phyloP scores from a whole-genome alignment of 75 land plant genomes.

The Isoetes taiwanensis region DNA sequence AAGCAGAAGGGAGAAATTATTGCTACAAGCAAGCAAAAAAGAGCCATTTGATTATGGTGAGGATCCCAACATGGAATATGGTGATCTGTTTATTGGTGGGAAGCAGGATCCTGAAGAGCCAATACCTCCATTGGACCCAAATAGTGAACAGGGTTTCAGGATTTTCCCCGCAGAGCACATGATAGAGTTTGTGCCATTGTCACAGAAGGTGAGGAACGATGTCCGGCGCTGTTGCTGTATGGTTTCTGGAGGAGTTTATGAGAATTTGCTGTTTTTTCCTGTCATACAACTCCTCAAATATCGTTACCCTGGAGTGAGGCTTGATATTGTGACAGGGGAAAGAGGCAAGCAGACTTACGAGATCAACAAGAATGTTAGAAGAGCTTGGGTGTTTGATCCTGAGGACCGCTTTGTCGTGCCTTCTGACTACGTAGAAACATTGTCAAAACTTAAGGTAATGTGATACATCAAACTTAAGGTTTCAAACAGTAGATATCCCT shows the following conservation, averaged over 20 bases:
- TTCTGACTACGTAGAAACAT: constrained; percentile 45
- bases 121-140: constrained; percentile 37
- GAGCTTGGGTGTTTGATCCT: constrained; percentile 45
- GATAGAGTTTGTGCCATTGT: constrained; percentile 45
- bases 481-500: too few species aligned
- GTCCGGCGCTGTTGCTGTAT: constrained; percentile 47
- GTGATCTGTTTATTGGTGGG: constrained; percentile 43
- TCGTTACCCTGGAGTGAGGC: constrained; percentile 64
- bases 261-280: constrained; percentile 82
- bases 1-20: too few species aligned
- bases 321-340: constrained; percentile 47
- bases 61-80: constrained; percentile 40
- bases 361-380: constrained; percentile 77
- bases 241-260: constrained; percentile 76
- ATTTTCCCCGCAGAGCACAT: constrained; percentile 48
- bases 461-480: not conserved
- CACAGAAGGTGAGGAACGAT: constrained; percentile 38
- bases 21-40: too few species aligned
- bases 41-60: constrained; percentile 65
- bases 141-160: constrained; percentile 49
- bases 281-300: constrained; percentile 64
- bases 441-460: constrained; percentile 56
- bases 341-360: constrained; percentile 84
- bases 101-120: constrained; percentile 53
- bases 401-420: constrained; percentile 57